Evolutionary conservation across 495 filamentous ascomycete genomes (phyloP).

Genomic region (Polyplosphaeria fusca): DNA sequence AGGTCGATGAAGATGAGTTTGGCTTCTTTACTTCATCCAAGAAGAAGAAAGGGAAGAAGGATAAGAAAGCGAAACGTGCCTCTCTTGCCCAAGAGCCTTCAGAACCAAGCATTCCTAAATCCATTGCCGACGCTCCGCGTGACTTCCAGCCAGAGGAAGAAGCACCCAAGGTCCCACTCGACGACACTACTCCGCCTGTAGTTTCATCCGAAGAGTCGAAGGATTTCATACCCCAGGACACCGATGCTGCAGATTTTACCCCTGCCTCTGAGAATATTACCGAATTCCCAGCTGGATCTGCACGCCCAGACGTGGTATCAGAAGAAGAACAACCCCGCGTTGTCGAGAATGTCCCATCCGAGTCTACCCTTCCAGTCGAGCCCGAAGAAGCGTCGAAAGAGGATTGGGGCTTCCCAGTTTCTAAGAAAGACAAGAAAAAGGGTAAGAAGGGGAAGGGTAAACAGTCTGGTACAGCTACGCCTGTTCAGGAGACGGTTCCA

Average conservation of each 20-base stretch:
- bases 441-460: neutral
- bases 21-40: neutral
- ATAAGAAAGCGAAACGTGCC: constrained; percentile 12
- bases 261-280: constrained; percentile 1
- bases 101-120: constrained; percentile 5
- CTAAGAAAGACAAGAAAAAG: neutral
- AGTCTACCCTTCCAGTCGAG: neutral
- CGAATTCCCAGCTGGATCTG: neutral
- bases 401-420: neutral
- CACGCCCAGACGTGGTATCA: neutral
- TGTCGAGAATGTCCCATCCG: no score
- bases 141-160: neutral
- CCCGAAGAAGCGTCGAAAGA: neutral
- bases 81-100: neutral
- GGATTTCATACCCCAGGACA: neutral
- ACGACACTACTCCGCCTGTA: neutral
- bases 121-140: neutral
- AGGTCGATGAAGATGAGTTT: neutral
- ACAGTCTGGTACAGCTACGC: neutral
- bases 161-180: neutral
- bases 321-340: neutral
- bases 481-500: neutral
- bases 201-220: no score
- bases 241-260: neutral
- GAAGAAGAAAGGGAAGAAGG: constrained; percentile 14